Conservation (phyloP, 2,329 filamentous ascomycete species). For the Fusarium albidum region DNA sequence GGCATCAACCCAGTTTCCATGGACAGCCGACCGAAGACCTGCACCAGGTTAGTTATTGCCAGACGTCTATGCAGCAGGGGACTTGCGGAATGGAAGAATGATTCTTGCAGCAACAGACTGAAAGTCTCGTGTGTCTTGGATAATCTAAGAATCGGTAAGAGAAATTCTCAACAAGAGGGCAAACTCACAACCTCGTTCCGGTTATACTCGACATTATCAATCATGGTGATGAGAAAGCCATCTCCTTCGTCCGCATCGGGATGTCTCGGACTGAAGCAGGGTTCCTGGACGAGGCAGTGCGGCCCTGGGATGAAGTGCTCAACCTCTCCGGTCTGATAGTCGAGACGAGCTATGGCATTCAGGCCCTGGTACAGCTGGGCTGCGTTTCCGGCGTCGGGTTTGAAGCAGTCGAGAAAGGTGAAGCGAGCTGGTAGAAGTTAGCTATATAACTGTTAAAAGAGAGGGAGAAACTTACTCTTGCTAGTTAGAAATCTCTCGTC, state of each 20-base stretch:
- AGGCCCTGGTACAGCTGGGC: background rate
- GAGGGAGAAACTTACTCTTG: background rate
- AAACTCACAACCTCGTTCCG: background rate
- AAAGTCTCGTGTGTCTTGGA: conserved; percentile 1
- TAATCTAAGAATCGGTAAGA: background rate
- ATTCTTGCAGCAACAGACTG: background rate
- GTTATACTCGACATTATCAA: background rate
- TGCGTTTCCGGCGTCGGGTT: background rate
- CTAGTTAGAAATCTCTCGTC: background rate
- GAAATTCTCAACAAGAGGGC: background rate
- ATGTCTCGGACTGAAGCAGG: background rate
- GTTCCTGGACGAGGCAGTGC: background rate
- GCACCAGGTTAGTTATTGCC: background rate
- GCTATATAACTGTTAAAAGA: background rate
- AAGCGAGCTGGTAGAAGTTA: background rate
- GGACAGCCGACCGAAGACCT: background rate
- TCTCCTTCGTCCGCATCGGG: background rate
- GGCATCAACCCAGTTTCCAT: background rate
- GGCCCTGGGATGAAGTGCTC: background rate
- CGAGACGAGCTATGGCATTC: background rate
- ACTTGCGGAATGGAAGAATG: background rate
- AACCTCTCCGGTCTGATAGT: background rate
- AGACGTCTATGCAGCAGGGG: too few relatives aligned
- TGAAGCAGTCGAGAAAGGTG: background rate
- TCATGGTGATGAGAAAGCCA: conserved; percentile 1